phyloP scores from a whole-genome alignment of 2,329 filamentous ascomycete species.

The Verticillium zaregamsianum region DNA sequence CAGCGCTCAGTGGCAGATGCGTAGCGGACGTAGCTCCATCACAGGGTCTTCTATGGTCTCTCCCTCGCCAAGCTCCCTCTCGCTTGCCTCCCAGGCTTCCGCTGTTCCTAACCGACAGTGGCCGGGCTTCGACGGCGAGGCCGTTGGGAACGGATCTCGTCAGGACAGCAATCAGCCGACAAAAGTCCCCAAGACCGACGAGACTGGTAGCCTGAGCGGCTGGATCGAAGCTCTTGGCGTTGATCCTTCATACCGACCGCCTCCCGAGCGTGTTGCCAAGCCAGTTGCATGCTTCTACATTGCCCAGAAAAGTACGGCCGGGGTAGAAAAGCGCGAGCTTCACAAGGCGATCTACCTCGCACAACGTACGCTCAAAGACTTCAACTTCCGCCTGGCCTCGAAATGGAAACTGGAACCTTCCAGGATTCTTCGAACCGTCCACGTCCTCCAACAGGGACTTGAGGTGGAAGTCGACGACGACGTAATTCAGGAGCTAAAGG shows the following conservation, averaged over 20 bases:
- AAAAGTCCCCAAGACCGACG: constrained; percentile 49
- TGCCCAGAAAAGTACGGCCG: constrained; percentile 48
- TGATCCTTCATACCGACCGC: constrained; percentile 80
- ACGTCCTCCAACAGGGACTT: constrained; percentile 68
- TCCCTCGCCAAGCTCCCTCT: constrained; percentile 62
- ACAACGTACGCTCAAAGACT: constrained; percentile 69
- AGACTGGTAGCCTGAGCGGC: constrained; percentile 63
- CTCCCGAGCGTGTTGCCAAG: constrained; percentile 66
- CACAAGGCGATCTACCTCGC: constrained; percentile 84
- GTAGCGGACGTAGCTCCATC: constrained; percentile 54
- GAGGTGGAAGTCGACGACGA: constrained; percentile 90
- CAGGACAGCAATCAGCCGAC: constrained; percentile 50
- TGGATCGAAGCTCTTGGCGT: constrained; percentile 92
- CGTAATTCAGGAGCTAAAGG: constrained; percentile 74
- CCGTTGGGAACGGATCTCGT: constrained; percentile 41
- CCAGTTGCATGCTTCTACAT: constrained; percentile 87
- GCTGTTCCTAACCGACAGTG: constrained; percentile 37
- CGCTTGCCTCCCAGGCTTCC: constrained; percentile 54
- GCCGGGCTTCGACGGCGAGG: constrained; percentile 53
- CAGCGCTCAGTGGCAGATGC: constrained; percentile 43
- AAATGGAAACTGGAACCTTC: constrained; percentile 79
- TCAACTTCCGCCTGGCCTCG: constrained; percentile 66
- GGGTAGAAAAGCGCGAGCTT: constrained; percentile 53
- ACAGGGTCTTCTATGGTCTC: constrained; percentile 60
- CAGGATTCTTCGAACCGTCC: constrained; percentile 67